Base-by-base conservation (phyloP, 345 rosid species). In the Cardamine resedifolia region DNA sequence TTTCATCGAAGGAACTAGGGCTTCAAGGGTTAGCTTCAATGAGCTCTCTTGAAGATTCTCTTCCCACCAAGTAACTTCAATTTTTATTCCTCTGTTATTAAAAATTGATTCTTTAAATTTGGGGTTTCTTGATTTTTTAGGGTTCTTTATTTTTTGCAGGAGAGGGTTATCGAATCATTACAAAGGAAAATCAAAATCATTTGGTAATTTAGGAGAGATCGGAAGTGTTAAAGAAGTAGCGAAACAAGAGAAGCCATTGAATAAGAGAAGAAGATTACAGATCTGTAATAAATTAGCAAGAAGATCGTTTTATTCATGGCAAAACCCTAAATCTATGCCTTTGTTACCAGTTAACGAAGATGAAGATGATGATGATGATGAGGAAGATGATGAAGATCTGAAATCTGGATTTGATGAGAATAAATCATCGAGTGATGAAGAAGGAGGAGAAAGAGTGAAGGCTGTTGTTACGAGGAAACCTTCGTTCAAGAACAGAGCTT, bases 271-370 rank as follows among this genome's bases (percentile, higher is more conserved):
- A 48, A 82, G 96, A 30, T 18, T 88, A 38, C 68, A 87, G 57
- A 75, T 89, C 65, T 87, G 86, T 7, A 85, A 75, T 67, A 87
- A 86, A 47, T 73, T 78, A 81, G 67, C 81, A 2, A 78, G 84
- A 27, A 88, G 65, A 28, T 80, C 84, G 6, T 85, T 84, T 59
- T 90, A 90, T 65, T 75, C 85, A 0, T 88, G 83, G 85, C 77
- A 76, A 3, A 88, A 84, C 74, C 92, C 96, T 6, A 85, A 81
- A 67, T 92, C 98, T 28, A 88, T 92, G 98, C 98, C 98, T 59
- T 83, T 88, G 23, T 86, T 92, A 19, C 76, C 88, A 11, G 53
- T 85, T 6, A 59, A 70, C 18, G 85, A 85, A 62, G 90, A 85
- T 4, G 80, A 83, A 0, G 81, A 80, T 0, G 82, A 82, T 0